A percentile compares a stretch with the other conserved stretches of the same genome.
These are phyloP conservation scores for Durio zibethinus DNA, from an alignment of 345 rosid species.

Conservation along the genomic window DNA sequence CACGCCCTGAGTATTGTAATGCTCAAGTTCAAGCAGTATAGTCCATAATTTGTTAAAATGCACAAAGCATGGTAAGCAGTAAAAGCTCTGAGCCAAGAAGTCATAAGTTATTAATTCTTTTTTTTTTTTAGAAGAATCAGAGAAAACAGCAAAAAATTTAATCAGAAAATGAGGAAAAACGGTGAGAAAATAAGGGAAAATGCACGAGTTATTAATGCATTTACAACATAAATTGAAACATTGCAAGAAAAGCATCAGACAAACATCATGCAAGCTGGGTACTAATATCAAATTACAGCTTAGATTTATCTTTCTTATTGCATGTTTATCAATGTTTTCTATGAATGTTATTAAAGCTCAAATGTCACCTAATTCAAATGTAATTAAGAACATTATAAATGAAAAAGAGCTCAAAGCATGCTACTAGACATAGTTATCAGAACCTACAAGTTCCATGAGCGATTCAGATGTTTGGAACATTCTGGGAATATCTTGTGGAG, in stretches of 20 bases:
- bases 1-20: neutral
- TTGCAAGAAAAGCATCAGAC: neutral
- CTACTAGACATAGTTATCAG: conserved; percentile 14
- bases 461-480: conserved; percentile 82
- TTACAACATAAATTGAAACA: neutral
- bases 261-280: neutral
- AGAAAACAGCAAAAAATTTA: too few species aligned
- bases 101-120: neutral
- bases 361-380: neutral
- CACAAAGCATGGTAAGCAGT: neutral
- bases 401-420: neutral
- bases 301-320: neutral
- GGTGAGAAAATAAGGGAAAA: too few species aligned
- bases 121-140: too few species aligned
- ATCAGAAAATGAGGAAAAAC: too few species aligned
- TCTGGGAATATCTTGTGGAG: conserved; percentile 65
- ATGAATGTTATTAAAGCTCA: neutral
- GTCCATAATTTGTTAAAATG: neutral
- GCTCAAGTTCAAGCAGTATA: neutral
- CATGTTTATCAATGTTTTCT: neutral
- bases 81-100: neutral
- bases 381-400: neutral
- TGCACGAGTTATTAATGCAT: neutral
- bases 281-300: neutral
- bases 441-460: conserved; percentile 83